Percentiles rank a stretch among this genome's conserved stretches.
Evolutionary conservation across 306 rosid species (phyloP).

Genomic region (Vigna trinervia): DNA sequence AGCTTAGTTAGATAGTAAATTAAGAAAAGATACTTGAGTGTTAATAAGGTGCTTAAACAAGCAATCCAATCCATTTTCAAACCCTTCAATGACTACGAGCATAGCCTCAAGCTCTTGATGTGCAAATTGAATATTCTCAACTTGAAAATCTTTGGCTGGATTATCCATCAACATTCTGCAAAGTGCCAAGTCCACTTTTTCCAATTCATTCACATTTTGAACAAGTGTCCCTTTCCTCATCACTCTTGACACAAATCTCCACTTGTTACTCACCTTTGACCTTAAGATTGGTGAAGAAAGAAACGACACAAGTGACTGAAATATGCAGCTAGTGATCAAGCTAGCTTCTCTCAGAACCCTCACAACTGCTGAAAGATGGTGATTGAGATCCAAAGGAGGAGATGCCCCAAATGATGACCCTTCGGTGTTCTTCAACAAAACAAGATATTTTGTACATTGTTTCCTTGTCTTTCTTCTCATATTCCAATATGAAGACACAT

Average conservation of each 20-base stretch:
- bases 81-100: slow-evolving; percentile 53
- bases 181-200: slow-evolving; percentile 63
- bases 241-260: slow-evolving; percentile 69
- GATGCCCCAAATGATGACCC: slow-evolving; percentile 38
- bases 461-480: slow-evolving; percentile 58
- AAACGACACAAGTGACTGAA: slow-evolving; percentile 57
- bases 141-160: slow-evolving; percentile 44
- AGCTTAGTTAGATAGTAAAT: slow-evolving; percentile 56
- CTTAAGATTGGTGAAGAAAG: slow-evolving; percentile 60
- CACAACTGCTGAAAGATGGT: slow-evolving; percentile 57
- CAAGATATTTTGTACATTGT: slow-evolving; percentile 48
- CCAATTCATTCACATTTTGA: slow-evolving; percentile 54
- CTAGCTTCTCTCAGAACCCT: slow-evolving; percentile 71
- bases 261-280: slow-evolving; percentile 59
- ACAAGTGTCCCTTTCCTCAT: slow-evolving; percentile 53
- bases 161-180: slow-evolving; percentile 43
- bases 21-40: slow-evolving; percentile 68
- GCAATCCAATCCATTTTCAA: slow-evolving; percentile 66
- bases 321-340: slow-evolving; percentile 52
- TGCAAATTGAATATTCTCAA: slow-evolving; percentile 55
- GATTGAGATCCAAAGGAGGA: slow-evolving; percentile 50
- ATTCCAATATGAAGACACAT: slow-evolving; percentile 46
- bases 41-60: slow-evolving; percentile 74
- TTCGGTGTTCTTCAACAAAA: slow-evolving; percentile 55
- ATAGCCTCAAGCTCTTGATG: slow-evolving; percentile 57